A percentile compares a stretch with the other conserved stretches of the same genome.
phyloP scores from a whole-genome alignment of 2,329 filamentous ascomycete species.

The Helotiales sp. region DNA sequence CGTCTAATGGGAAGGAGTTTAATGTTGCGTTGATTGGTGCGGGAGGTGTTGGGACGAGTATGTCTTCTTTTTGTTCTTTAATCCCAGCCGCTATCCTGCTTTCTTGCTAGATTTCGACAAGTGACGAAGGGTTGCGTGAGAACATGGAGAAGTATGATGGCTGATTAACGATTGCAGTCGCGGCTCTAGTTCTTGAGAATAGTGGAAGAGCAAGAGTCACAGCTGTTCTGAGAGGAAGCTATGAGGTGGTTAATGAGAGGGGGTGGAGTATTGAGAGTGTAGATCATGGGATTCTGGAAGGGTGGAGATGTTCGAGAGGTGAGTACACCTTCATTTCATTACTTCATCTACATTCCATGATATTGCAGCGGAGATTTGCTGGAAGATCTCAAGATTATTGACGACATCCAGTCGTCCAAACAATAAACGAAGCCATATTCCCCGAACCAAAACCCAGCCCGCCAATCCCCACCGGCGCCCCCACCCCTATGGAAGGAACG shows the following conservation, averaged over 20 bases:
- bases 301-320: conserved; percentile 25
- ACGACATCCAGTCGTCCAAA: conserved; percentile 8
- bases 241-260: conserved; percentile 20
- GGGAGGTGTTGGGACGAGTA: conserved; percentile 27
- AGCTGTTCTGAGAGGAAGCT: conserved; percentile 24
- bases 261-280: conserved; percentile 28
- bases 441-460: background rate
- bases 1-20: conserved; percentile 13
- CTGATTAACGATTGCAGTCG: too few species aligned
- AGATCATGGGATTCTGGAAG: conserved; percentile 23
- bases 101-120: too few species aligned
- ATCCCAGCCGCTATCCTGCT: too few species aligned
- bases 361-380: too few species aligned
- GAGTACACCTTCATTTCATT: too few species aligned
- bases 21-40: conserved; percentile 25
- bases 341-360: too few species aligned
- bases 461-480: conserved; percentile 13
- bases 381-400: too few species aligned
- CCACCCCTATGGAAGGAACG: conserved; percentile 15
- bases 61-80: too few species aligned
- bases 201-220: conserved; percentile 22
- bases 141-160: too few species aligned
- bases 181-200: conserved; percentile 22
- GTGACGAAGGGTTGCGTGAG: too few species aligned
- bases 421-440: conserved; percentile 14